phyloP scores from a whole-genome alignment of 495 filamentous ascomycete genomes.

The Podospora pseudopauciseta region DNA sequence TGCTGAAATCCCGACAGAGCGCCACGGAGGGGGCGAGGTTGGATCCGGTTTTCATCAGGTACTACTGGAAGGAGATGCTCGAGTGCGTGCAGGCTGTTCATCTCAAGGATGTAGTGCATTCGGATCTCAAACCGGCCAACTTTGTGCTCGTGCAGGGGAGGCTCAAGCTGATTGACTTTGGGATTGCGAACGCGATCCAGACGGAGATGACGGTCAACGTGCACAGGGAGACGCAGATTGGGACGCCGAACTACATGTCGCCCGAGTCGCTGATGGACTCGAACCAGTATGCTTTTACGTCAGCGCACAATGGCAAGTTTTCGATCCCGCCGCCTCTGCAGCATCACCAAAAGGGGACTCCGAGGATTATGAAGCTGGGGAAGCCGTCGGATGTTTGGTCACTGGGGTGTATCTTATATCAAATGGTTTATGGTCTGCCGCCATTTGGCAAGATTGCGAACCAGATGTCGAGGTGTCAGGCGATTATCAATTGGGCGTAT shows the following conservation, averaged over 20 bases:
- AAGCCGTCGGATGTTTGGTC: slow-evolving; percentile 96
- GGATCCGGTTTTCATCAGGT: slow-evolving; percentile 86
- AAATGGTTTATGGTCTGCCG: slow-evolving; percentile 91
- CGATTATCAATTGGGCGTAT: slow-evolving; percentile 85
- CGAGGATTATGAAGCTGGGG: slow-evolving; percentile 88
- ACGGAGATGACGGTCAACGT: slow-evolving; percentile 94
- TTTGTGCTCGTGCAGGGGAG: slow-evolving; percentile 83
- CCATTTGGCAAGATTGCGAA: slow-evolving; percentile 90
- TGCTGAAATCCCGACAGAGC: slow-evolving; percentile 65
- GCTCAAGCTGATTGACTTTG: slow-evolving; percentile 90
- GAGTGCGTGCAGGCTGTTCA: slow-evolving; percentile 91
- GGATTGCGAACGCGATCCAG: slow-evolving; percentile 95
- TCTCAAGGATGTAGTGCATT: slow-evolving; percentile 85
- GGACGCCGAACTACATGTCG: slow-evolving; percentile 98
- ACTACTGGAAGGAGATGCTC: slow-evolving; percentile 99
- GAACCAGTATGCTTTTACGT: slow-evolving; percentile 52
- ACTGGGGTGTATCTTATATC: slow-evolving; percentile 92
- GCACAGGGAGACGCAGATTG: slow-evolving; percentile 89
- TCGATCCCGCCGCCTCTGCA: slow-evolving; percentile 38
- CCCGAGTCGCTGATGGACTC: slow-evolving; percentile 89
- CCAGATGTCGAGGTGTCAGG: slow-evolving; percentile 67
- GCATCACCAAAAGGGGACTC: slow-evolving; percentile 41
- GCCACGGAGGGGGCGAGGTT: slow-evolving; percentile 71
- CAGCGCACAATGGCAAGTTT: slow-evolving; percentile 44
- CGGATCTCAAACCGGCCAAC: slow-evolving; percentile 93